These are phyloP conservation scores for Eimeria acervulina DNA, from an alignment of 169 alveolate species.

Conservation along the genomic window DNA sequence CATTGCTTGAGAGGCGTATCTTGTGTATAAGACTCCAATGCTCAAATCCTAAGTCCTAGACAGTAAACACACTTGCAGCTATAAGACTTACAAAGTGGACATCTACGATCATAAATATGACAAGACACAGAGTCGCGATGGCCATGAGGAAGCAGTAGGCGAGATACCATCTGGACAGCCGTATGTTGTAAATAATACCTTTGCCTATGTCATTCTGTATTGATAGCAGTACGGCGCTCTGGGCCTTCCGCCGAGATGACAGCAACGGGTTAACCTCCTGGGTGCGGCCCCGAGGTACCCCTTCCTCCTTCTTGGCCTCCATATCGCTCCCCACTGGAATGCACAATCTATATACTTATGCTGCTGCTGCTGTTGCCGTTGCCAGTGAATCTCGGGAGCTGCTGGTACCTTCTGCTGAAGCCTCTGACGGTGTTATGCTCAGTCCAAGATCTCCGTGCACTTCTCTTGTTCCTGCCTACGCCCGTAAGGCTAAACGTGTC, in stretches of 20 bases:
- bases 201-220: constrained; percentile 77
- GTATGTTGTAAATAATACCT: constrained; percentile 65
- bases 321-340: background rate
- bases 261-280: constrained; percentile 49
- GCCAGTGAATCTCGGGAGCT: background rate
- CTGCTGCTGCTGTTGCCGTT: background rate
- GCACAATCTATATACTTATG: background rate
- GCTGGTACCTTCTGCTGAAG: background rate
- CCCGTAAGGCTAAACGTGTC: background rate
- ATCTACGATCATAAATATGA: constrained; percentile 79
- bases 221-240: constrained; percentile 69
- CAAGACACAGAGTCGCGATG: constrained; percentile 74
- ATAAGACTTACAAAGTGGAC: constrained; percentile 69
- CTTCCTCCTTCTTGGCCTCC: constrained; percentile 33
- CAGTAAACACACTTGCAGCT: background rate
- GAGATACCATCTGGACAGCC: constrained; percentile 76
- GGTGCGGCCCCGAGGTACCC: background rate
- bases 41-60: background rate
- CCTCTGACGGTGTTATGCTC: background rate
- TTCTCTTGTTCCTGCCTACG: background rate
- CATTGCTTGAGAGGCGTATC: background rate
- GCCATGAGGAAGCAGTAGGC: constrained; percentile 81
- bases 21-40: background rate
- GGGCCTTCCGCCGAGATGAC: constrained; percentile 29
- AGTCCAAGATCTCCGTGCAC: background rate